A percentile compares a stretch with the other conserved stretches of the same genome.
Evolutionary conservation across 257 asterid genomes (phyloP).

Genomic region (Henckelia pumila): DNA sequence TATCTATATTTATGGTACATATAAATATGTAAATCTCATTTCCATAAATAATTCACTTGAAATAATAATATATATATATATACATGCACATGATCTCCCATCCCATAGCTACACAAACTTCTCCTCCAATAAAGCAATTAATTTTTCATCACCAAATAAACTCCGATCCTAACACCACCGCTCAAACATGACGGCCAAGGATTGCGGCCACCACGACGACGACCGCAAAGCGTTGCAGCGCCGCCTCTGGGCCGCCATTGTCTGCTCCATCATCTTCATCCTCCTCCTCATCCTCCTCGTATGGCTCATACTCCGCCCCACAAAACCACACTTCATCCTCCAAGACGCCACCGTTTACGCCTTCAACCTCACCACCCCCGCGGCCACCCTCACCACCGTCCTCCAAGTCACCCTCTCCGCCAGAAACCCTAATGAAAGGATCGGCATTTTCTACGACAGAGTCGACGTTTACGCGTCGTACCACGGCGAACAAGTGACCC

Average conservation of each 20-base stretch:
- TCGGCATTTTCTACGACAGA: constrained; percentile 62
- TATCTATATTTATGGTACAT: no score
- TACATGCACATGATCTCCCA: no score
- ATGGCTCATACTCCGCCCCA: constrained; percentile 70
- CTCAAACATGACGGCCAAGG: constrained; percentile 43
- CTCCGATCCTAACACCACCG: constrained; percentile 7
- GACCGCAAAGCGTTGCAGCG: constrained; percentile 31
- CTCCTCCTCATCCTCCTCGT: constrained; percentile 53
- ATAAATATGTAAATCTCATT: no score
- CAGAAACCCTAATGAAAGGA: constrained; percentile 51
- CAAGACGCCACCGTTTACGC: constrained; percentile 67
- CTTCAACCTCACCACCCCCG: constrained; percentile 55
- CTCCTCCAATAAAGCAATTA: no score
- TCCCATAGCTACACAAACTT: no score
- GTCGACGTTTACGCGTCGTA: constrained; percentile 53
- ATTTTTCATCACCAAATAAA: no score
- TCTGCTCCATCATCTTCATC: constrained; percentile 27
- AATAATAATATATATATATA: no score
- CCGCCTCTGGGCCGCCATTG: constrained; percentile 24
- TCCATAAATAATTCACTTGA: no score
- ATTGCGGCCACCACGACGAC: constrained; percentile 48
- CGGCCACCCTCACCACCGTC: constrained; percentile 47
- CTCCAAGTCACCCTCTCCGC: constrained; percentile 61
- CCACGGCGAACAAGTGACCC: constrained; percentile 61
- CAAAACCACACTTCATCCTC: constrained; percentile 64